Evolutionary conservation across 345 rosid genomes (phyloP).

Genomic region (Corchorus olitorius): DNA sequence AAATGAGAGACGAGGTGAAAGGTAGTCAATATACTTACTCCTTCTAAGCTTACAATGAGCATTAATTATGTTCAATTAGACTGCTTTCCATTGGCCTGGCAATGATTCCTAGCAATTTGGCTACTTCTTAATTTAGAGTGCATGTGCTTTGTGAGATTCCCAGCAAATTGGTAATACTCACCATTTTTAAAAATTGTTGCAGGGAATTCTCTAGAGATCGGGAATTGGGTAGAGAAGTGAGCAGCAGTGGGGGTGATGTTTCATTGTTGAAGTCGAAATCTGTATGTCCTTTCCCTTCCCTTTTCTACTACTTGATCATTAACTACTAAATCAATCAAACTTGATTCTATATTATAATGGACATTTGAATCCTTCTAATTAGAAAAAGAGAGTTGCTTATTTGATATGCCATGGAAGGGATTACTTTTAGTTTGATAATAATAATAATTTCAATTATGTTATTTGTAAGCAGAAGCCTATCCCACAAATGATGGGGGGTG

Average conservation of each 20-base stretch:
- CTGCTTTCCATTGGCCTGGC: too few species aligned
- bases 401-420: background rate
- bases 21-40: conserved; percentile 44
- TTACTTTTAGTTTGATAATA: background rate
- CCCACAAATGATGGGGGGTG: conserved; percentile 42
- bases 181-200: too few species aligned
- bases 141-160: background rate
- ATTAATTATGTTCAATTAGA: background rate
- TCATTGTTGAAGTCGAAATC: conserved; percentile 50
- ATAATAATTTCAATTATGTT: background rate
- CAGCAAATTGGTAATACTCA: too few species aligned
- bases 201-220: conserved; percentile 80
- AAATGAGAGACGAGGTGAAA: conserved; percentile 71
- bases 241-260: conserved; percentile 49
- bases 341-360: too few species aligned
- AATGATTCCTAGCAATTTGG: background rate
- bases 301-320: background rate
- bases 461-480: conserved; percentile 38
- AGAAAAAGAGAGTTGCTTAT: background rate
- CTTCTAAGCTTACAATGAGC: background rate
- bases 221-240: conserved; percentile 68
- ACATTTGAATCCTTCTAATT: too few species aligned
- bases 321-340: too few species aligned
- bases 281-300: conserved; percentile 47
- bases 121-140: background rate